Evolutionary conservation across 2,329 filamentous ascomycete genomes (phyloP).

Genomic region (Ceratocystis papillata): DNA sequence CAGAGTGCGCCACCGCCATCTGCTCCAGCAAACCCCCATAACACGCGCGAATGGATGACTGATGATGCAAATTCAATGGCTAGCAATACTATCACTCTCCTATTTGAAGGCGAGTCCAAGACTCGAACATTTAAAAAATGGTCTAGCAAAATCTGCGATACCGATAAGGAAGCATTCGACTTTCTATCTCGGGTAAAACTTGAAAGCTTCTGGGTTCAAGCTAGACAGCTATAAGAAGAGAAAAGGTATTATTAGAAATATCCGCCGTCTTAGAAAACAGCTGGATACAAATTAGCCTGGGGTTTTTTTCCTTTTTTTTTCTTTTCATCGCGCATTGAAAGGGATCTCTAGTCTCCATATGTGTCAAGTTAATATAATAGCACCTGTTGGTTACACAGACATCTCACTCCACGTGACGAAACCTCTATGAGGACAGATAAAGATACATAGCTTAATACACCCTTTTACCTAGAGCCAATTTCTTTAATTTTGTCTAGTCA

Average conservation of each 20-base stretch:
- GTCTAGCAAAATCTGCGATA: slow-evolving; percentile 84
- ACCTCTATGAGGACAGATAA: too few relatives aligned
- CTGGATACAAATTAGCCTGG: too few relatives aligned
- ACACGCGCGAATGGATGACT: slow-evolving; percentile 63
- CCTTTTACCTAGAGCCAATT: too few relatives aligned
- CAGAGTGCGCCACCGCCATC: slow-evolving; percentile 66
- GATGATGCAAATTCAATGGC: slow-evolving; percentile 73
- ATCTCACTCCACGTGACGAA: too few relatives aligned
- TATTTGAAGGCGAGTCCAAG: slow-evolving; percentile 89
- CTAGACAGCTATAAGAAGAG: slow-evolving; percentile 16
- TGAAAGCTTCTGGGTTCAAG: slow-evolving; percentile 71
- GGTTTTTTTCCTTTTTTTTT: too few relatives aligned
- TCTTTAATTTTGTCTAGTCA: too few relatives aligned
- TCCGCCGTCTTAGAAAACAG: too few relatives aligned
- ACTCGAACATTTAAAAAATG: slow-evolving; percentile 73
- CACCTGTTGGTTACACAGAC: too few relatives aligned
- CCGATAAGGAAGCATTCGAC: slow-evolving; percentile 78
- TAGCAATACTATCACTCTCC: slow-evolving; percentile 66
- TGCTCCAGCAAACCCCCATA: slow-evolving; percentile 49
- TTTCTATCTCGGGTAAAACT: slow-evolving; percentile 70
- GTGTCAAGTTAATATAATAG: too few relatives aligned
- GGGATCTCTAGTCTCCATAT: too few relatives aligned
- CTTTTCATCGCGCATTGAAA: too few relatives aligned
- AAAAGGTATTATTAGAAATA: background rate
- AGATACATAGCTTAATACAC: too few relatives aligned